These are phyloP conservation scores for Globisporangium cederbergense DNA, from an alignment of 352 stramenopile species.

Conservation along the genomic window DNA sequence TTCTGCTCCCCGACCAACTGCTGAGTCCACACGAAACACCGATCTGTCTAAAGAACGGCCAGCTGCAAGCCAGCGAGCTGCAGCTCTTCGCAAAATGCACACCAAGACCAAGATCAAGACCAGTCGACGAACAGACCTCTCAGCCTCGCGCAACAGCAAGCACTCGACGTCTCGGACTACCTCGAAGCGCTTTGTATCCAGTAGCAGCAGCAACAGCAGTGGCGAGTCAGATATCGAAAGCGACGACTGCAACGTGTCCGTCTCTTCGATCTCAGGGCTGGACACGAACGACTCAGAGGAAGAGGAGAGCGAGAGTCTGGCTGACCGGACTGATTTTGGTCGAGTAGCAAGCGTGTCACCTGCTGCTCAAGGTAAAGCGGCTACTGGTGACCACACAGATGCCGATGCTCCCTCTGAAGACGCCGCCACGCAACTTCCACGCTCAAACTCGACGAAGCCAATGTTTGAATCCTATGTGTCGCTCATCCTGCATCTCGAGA, in stretches of 20 bases:
- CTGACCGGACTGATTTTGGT: neutral
- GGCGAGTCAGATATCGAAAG: constrained; percentile 3
- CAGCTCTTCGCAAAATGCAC: neutral
- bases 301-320: neutral
- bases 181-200: constrained; percentile 7
- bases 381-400: neutral
- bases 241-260: neutral
- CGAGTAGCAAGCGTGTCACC: neutral
- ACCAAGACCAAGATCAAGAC: neutral
- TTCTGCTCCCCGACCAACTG: neutral
- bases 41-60: neutral
- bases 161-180: neutral
- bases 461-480: constrained; percentile 21
- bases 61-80: neutral
- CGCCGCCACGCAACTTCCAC: neutral
- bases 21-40: neutral
- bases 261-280: neutral
- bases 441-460: neutral
- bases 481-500: constrained; percentile 42
- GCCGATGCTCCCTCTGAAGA: neutral
- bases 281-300: neutral
- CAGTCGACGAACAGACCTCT: neutral
- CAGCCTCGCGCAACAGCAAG: neutral
- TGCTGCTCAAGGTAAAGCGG: neutral
- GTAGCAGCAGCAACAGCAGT: constrained; percentile 21